phyloP scores from a whole-genome alignment of 805 yeast genomes.

The Zygosaccharomyces pseudorouxii region DNA sequence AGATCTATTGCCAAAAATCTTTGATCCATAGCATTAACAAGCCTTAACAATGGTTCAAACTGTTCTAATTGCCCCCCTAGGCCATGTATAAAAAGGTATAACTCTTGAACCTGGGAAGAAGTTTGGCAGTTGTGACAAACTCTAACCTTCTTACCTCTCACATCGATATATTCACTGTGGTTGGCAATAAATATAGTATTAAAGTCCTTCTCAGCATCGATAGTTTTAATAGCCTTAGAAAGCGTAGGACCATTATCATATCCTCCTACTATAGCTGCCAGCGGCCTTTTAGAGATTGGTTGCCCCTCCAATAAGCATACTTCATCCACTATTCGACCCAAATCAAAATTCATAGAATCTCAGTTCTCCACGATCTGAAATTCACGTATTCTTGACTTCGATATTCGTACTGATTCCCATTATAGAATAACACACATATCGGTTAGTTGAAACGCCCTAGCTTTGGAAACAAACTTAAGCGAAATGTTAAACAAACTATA shows the following conservation, averaged over 20 bases:
- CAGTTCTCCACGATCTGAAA: neutral
- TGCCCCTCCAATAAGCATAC: conserved; percentile 18
- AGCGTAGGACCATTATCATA: conserved; percentile 17
- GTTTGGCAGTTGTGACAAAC: conserved; percentile 24
- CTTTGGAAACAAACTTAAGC: neutral
- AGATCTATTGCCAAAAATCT: conserved; percentile 70
- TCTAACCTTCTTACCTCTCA: conserved; percentile 14
- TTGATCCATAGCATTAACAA: conserved; percentile 55
- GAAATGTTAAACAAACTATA: neutral
- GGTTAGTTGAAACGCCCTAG: neutral
- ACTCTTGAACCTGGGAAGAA: conserved; percentile 8
- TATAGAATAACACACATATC: neutral
- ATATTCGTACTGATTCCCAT: neutral
- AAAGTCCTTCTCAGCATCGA: conserved; percentile 22
- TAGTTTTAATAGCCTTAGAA: conserved; percentile 8
- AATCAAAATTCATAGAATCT: neutral
- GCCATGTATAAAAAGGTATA: conserved; percentile 73
- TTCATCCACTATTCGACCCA: neutral
- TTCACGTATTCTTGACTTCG: neutral
- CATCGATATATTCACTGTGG: conserved; percentile 13
- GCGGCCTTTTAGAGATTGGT: conserved; percentile 19
- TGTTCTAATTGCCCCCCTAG: conserved; percentile 87
- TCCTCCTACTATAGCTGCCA: conserved; percentile 18
- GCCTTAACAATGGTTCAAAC: conserved; percentile 64
- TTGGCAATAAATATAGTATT: conserved; percentile 19